Percentiles rank a stretch among this genome's conserved stretches.
phyloP scores from a whole-genome alignment of 208 protist genomes.

The Trypanosoma avium region DNA sequence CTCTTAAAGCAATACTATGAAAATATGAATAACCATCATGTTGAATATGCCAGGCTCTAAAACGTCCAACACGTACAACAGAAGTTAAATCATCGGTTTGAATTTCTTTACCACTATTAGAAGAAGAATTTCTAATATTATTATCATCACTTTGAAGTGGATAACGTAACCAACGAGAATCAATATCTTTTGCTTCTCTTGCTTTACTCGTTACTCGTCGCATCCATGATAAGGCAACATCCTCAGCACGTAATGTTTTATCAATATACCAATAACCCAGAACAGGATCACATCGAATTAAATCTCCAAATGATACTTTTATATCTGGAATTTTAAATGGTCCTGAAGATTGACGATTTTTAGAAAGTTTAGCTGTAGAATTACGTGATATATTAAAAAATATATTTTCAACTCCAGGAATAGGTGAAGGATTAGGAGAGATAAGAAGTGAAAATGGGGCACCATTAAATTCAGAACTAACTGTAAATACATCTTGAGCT shows the following conservation, averaged over 20 bases:
- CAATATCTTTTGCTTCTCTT: constrained; percentile 35
- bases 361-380: constrained; percentile 2
- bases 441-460: constrained; percentile 29
- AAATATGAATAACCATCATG: constrained; percentile 58
- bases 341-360: not conserved
- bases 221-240: constrained; percentile 55
- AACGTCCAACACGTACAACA: constrained; percentile 34
- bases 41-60: constrained; percentile 46
- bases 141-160: constrained; percentile 12
- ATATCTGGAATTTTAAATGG: not conserved
- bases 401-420: not conserved
- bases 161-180: constrained; percentile 49
- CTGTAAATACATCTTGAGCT: constrained; percentile 39
- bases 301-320: constrained; percentile 33
- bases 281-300: constrained; percentile 30
- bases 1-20: constrained; percentile 44
- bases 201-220: constrained; percentile 39
- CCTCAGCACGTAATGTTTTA: constrained; percentile 36
- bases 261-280: constrained; percentile 48
- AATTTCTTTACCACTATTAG: no score
- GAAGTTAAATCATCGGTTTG: no score
- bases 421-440: constrained; percentile 4
- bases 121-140: no score
- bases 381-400: constrained; percentile 22
- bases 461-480: constrained; percentile 37